These are phyloP conservation scores for Pseudevernia furfuracea DNA, from an alignment of 495 filamentous ascomycete species.

Conservation along the genomic window DNA sequence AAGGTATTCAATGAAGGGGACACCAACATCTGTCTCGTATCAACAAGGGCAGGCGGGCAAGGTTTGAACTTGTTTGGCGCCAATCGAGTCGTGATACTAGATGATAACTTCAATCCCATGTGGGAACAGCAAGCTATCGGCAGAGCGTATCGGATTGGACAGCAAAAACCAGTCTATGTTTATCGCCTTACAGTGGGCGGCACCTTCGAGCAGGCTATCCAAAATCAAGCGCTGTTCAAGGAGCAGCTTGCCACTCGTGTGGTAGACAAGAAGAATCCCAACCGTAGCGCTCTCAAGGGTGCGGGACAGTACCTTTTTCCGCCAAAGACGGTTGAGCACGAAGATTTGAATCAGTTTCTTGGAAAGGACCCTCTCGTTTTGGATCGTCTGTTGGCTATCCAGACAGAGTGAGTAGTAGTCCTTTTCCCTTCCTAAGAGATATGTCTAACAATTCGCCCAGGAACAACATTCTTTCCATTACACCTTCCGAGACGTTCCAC, in stretches of 20 bases:
- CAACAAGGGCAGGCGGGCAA: constrained; percentile 71
- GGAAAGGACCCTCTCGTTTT: constrained; percentile 63
- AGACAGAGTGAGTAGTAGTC: constrained; percentile 19
- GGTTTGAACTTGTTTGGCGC: constrained; percentile 80
- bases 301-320: constrained; percentile 48
- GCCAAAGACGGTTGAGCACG: constrained; percentile 44
- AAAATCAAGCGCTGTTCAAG: constrained; percentile 72
- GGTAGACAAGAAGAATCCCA: constrained; percentile 72
- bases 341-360: constrained; percentile 44
- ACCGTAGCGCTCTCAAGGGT: constrained; percentile 46
- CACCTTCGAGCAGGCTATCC: constrained; percentile 66
- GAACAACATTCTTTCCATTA: constrained; percentile 43
- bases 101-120: constrained; percentile 72
- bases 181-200: constrained; percentile 78
- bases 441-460: constrained; percentile 12
- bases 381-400: constrained; percentile 52
- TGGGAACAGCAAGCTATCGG: constrained; percentile 86
- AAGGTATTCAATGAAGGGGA: constrained; percentile 56
- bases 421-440: neutral
- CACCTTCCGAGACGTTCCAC: constrained; percentile 51
- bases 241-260: constrained; percentile 67
- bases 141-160: constrained; percentile 79
- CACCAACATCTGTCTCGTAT: constrained; percentile 64
- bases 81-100: constrained; percentile 83
- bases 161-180: constrained; percentile 74